A percentile compares a stretch with the other conserved stretches of the same genome.
These are phyloP conservation scores for Pichia thaimueangensis DNA, from an alignment of 805 yeast genomes.

Conservation along the genomic window DNA sequence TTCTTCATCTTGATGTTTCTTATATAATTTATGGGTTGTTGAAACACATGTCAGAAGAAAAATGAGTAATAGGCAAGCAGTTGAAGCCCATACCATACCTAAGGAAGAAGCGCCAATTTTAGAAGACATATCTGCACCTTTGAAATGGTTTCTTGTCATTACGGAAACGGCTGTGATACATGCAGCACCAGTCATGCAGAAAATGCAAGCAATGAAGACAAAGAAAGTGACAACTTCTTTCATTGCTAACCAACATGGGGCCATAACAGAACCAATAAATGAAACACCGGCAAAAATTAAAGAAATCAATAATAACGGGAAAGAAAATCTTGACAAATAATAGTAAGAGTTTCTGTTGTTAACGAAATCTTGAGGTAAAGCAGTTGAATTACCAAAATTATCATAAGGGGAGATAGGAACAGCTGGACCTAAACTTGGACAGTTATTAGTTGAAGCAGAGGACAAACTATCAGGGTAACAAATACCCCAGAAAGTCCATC, in stretches of 20 bases:
- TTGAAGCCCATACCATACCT: constrained; percentile 69
- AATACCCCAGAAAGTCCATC: constrained; percentile 84
- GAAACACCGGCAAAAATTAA: constrained; percentile 59
- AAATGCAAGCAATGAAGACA: constrained; percentile 44
- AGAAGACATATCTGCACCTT: constrained; percentile 36
- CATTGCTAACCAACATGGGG: constrained; percentile 50
- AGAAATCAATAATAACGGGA: constrained; percentile 55
- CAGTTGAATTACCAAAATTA: constrained; percentile 51
- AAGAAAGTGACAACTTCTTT: constrained; percentile 50
- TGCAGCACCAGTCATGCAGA: constrained; percentile 57
- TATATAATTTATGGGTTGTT: constrained; percentile 43
- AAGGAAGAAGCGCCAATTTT: constrained; percentile 50
- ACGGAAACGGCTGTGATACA: constrained; percentile 72
- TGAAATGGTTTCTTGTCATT: constrained; percentile 68
- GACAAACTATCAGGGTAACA: constrained; percentile 36
- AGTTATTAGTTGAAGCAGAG: constrained; percentile 27
- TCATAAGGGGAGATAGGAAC: constrained; percentile 70
- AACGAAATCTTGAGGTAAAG: constrained; percentile 50
- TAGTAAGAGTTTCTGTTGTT: constrained; percentile 50
- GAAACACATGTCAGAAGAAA: constrained; percentile 49
- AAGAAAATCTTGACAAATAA: constrained; percentile 61
- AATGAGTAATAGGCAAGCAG: constrained; percentile 43
- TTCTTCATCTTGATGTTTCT: constrained; percentile 33
- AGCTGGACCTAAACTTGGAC: constrained; percentile 50
- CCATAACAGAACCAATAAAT: constrained; percentile 47